Evolutionary conservation across 2,329 filamentous ascomycete species (phyloP).

Genomic region (Scedosporium apiospermum): DNA sequence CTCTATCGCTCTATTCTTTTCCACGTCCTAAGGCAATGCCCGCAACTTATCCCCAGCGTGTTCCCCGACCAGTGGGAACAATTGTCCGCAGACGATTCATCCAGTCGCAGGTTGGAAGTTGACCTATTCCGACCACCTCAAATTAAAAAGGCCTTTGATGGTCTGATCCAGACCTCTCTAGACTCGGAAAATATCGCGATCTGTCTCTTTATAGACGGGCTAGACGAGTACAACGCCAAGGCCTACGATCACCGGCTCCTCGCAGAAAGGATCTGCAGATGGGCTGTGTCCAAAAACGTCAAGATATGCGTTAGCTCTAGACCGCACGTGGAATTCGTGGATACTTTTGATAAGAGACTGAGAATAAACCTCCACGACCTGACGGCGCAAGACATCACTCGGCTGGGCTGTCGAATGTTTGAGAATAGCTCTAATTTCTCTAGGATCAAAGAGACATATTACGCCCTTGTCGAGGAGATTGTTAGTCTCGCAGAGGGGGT

Average conservation of each 20-base stretch:
- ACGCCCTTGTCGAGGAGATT: not conserved
- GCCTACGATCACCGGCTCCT: not conserved
- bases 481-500: constrained; percentile 3
- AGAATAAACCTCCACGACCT: not conserved
- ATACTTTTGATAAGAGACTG: not conserved
- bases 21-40: constrained; percentile 4
- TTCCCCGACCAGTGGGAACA: not conserved
- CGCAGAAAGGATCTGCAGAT: not conserved
- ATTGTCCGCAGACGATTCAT: not conserved
- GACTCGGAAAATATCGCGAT: not conserved
- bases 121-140: not conserved
- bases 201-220: constrained; percentile 2
- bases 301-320: not conserved
- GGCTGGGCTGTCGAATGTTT: not conserved
- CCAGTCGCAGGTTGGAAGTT: not conserved
- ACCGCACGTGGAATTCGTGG: not conserved
- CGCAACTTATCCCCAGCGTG: not conserved
- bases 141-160: not conserved
- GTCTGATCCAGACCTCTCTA: not conserved
- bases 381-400: not conserved
- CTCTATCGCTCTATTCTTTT: constrained; percentile 7
- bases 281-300: not conserved
- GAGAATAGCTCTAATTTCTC: not conserved
- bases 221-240: not conserved
- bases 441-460: not conserved